These are phyloP conservation scores for Pyrenula aspistea DNA, from an alignment of 495 filamentous ascomycete species.

Conservation along the genomic window DNA sequence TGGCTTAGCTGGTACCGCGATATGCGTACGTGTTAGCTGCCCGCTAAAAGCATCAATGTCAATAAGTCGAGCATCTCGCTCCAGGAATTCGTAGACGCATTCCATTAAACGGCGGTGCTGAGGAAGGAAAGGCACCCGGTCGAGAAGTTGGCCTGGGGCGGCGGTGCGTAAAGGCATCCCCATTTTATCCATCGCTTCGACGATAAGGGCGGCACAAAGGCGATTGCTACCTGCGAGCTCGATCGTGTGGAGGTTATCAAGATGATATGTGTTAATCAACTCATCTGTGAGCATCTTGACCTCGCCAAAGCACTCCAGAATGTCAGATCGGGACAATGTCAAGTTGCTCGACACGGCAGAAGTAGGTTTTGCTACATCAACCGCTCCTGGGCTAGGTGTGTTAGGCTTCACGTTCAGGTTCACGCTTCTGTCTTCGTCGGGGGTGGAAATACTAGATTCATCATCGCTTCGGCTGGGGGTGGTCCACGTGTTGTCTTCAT, in stretches of 20 bases:
- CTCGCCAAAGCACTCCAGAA: conserved; percentile 18
- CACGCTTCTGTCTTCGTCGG: not conserved
- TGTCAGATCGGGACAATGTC: not conserved
- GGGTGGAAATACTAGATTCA: conserved; percentile 1
- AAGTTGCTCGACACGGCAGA: not conserved
- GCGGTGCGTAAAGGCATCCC: conserved; percentile 22
- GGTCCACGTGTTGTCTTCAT: not conserved
- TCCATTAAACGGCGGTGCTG: conserved; percentile 22
- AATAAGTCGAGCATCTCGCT: conserved; percentile 27
- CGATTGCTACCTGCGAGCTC: conserved; percentile 18
- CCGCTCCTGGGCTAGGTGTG: conserved; percentile 1
- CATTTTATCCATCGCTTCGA: conserved; percentile 33
- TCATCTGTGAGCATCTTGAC: conserved; percentile 24
- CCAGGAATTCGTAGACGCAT: conserved; percentile 28
- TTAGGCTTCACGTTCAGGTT: conserved; percentile 5
- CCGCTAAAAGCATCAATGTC: conserved; percentile 17
- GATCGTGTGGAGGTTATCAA: conserved; percentile 17
- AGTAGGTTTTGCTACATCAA: not conserved
- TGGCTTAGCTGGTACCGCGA: conserved; percentile 17
- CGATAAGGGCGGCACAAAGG: conserved; percentile 23
- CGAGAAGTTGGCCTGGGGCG: conserved; percentile 17
- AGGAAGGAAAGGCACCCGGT: conserved; percentile 16
- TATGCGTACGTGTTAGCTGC: conserved; percentile 25
- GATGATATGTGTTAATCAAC: conserved; percentile 23
- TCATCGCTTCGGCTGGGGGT: conserved; percentile 1